Evolutionary conservation across 176 grass and related monocot species (phyloP), one percentile per base, ranked within the genome.

Genomic region (Poa annua): DNA sequence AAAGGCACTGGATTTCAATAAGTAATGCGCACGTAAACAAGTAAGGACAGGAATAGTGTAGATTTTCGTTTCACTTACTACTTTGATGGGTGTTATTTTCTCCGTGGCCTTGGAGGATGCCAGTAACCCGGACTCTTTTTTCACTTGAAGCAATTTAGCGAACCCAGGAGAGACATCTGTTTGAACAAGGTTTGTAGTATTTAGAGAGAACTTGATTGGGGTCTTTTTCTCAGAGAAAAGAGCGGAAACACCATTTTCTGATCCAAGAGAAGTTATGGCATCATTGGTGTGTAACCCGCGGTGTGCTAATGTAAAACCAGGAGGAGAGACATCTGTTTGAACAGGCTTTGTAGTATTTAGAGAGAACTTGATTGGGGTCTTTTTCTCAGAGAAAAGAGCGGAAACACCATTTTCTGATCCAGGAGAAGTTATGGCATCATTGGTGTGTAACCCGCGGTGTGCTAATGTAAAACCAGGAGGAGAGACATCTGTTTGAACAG

Each of bases 401-500:
- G 75, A 89, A 77, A 49, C 87, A 42, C 32, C 77, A 76, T 47
- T 36, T 76, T 68, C 76, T 66, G 75, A 17, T 71, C 33, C 75
- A 65, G 56, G 65, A 79, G 55, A 25, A 66, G 81, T 17, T 66
- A 74, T 49, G 12, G 12, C 14, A 12, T 62, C 24, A 62, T 39
- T 34, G 4, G 20, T 42, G 64, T 66, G 53, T 42, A 66, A 38
- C 11, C 20, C 9, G 1, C 65, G 74, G 72, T 90, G 41, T 34
- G 79, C 73, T 83, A 57, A 29, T 57, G 74, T 86, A 72, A 90
- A 90, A 4, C 84, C n/a, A n/a, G n/a, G n/a, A 84, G 80, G 84
- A 72, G 32, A 16, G 66, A 17, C 55, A 55, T 68, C 82, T 54
- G 68, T 48, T 75, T 33, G 38, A 51, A 74, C 22, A 75, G 19